Evolutionary conservation across 768 basidiomycete genomes (phyloP), one percentile per base, ranked within the genome.

Genomic region (Lactifluus rugatus): DNA sequence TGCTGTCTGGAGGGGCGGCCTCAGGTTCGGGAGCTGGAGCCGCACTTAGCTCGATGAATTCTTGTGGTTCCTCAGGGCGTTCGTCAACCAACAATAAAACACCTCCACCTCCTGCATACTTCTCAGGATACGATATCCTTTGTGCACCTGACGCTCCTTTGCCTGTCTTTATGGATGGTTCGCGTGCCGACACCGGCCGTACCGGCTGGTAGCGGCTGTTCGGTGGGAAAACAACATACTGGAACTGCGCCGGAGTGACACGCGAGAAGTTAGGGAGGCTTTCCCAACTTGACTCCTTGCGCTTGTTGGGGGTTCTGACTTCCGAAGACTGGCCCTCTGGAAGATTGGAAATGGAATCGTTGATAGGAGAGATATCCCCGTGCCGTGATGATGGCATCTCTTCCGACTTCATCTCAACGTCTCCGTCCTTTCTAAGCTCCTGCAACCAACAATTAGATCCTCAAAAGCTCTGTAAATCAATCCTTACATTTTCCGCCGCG

Each of bases 201-300:
- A 97, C 88, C 23, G 96, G 96, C 62, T 88, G 84, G 71, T 92
- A 99, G 49, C 93, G 83, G 28, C 83, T 78, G 36, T 85, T 83
- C 11, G 75, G 60, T 0, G 91, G 84, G 80, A 98, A 95, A 48
- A 81, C 78, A 67, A 98, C 81, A 71, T 87, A 82, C n/a, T 81
- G 74, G 26, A 95, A 74, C 69, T 99, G 96, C 0, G 85, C 82
- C 19, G 94, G 90, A 2, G 89, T 91, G 21, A 97, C 94, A 49
- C 96, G 85, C 19, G 92, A 88, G 68, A 97, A 86, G 75, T 99
- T 99, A 21, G 82, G 74, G 11, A 90, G 75, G 58, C 73, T 78
- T 73, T 96, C 92, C 13, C 76, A 87, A 2, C 79, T 72, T 2
- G 90, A 84, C 67, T 99, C 96, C 70, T 85, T 90, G 66, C 82